These are phyloP conservation scores for Leccinum subgranulosum DNA, from an alignment of 768 basidiomycete species.

Conservation along the genomic window DNA sequence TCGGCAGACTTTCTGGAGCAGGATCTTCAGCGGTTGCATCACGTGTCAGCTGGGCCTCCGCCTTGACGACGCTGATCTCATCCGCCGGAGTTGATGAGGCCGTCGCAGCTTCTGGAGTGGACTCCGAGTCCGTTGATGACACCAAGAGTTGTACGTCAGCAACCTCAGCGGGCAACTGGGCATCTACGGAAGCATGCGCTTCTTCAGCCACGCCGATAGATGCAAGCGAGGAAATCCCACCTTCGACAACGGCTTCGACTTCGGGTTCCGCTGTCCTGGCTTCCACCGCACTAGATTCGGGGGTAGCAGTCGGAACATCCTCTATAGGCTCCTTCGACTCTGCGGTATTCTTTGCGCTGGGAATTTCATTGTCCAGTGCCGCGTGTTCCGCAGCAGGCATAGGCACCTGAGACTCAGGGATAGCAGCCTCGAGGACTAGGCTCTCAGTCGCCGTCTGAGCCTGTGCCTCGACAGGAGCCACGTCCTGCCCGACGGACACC, in stretches of 20 bases:
- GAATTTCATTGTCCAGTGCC: slow-evolving; percentile 6
- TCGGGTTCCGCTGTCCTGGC: not conserved
- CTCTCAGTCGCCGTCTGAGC: slow-evolving; percentile 1
- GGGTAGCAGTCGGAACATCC: not conserved
- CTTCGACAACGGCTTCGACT: not conserved
- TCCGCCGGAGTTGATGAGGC: not conserved
- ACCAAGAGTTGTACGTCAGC: not conserved
- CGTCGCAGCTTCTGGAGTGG: slow-evolving; percentile 2
- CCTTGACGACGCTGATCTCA: not conserved
- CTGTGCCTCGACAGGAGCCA: not conserved
- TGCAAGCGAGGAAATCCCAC: not conserved
- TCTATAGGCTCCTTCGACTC: not conserved
- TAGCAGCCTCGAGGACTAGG: not conserved
- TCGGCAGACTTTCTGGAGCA: not conserved
- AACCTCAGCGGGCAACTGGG: slow-evolving; percentile 7
- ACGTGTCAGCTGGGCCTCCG: not conserved
- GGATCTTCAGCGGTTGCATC: not conserved
- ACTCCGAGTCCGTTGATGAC: not conserved
- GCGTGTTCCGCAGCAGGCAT: not conserved
- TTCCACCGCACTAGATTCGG: not conserved
- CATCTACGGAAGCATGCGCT: not conserved
- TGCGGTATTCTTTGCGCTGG: not conserved
- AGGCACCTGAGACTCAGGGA: not conserved
- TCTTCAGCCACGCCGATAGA: not conserved
- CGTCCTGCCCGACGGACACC: not conserved